Conservation (phyloP, 140 eudicot species). For the Senecio squalidus region DNA sequence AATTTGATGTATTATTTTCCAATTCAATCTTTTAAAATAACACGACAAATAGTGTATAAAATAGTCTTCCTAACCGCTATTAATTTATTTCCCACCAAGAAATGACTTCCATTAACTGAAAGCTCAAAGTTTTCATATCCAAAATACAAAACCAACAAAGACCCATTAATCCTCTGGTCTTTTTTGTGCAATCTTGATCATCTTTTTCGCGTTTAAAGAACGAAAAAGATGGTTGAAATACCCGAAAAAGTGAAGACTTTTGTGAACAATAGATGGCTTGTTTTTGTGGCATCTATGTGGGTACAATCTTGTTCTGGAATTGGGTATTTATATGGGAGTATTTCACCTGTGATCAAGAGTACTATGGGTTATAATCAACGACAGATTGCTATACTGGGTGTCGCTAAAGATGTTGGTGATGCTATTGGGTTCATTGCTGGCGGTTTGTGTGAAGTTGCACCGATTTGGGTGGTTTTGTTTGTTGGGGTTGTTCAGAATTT, state of each 20-base stretch:
- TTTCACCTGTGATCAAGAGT: constrained; percentile 70
- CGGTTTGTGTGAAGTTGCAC: constrained; percentile 51
- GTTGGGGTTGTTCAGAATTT: constrained; percentile 68
- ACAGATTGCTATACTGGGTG: constrained; percentile 67
- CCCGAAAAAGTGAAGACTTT: constrained; percentile 33
- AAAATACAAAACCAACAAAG: background rate
- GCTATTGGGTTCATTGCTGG: constrained; percentile 70
- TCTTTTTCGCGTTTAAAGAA: background rate
- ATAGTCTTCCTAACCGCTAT: background rate
- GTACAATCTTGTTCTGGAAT: constrained; percentile 71
- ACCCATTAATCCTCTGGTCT: constrained; percentile 7
- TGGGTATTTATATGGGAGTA: constrained; percentile 71
- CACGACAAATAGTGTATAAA: no score
- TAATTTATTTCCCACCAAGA: background rate
- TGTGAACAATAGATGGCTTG: constrained; percentile 61
- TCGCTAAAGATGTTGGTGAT: constrained; percentile 73
- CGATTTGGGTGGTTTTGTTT: constrained; percentile 59
- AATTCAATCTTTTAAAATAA: no score
- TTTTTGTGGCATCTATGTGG: constrained; percentile 82
- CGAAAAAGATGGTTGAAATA: constrained; percentile 28
- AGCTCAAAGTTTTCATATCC: constrained; percentile 10
- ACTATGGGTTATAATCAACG: constrained; percentile 67
- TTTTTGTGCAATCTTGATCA: constrained; percentile 17
- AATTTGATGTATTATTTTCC: no score
- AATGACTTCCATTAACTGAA: no score